Conservation (phyloP, 352 stramenopile genomes). For the Globisporangium nagaii region DNA sequence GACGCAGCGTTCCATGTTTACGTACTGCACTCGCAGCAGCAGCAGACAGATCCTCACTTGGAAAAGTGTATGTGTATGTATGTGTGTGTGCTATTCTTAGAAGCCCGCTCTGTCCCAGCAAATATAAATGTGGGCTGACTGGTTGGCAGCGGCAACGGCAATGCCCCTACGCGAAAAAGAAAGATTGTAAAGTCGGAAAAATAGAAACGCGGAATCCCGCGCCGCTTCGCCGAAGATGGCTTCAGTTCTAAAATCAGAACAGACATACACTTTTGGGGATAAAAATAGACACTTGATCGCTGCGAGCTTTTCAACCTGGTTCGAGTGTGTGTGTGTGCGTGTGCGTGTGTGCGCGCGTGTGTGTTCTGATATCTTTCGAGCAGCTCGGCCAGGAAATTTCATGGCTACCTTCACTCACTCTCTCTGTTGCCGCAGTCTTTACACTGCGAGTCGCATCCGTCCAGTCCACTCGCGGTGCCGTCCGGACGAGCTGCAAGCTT, state of each 20-base stretch:
- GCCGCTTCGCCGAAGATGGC: not conserved
- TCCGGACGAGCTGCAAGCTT: no score
- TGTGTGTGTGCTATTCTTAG: no score
- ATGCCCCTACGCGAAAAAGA: not conserved
- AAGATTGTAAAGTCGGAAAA: not conserved
- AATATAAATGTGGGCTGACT: not conserved
- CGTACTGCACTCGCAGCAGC: no score
- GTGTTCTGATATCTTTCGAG: not conserved
- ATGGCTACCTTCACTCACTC: no score
- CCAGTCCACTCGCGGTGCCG: no score
- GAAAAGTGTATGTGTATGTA: no score
- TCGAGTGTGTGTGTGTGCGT: not conserved
- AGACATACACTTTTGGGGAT: not conserved
- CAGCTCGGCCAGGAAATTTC: no score
- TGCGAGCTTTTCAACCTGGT: not conserved
- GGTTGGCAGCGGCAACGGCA: not conserved
- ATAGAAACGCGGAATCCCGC: not conserved
- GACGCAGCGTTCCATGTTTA: no score
- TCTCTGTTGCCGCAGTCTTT: no score
- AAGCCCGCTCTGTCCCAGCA: no score
- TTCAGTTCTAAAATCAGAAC: slow-evolving; percentile 5
- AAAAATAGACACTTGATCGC: not conserved
- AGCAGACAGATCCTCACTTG: no score
- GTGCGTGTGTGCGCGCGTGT: not conserved
- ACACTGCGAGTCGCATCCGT: no score